Base-by-base conservation (phyloP, 768 basidiomycete species). In the Trametes villosa region DNA sequence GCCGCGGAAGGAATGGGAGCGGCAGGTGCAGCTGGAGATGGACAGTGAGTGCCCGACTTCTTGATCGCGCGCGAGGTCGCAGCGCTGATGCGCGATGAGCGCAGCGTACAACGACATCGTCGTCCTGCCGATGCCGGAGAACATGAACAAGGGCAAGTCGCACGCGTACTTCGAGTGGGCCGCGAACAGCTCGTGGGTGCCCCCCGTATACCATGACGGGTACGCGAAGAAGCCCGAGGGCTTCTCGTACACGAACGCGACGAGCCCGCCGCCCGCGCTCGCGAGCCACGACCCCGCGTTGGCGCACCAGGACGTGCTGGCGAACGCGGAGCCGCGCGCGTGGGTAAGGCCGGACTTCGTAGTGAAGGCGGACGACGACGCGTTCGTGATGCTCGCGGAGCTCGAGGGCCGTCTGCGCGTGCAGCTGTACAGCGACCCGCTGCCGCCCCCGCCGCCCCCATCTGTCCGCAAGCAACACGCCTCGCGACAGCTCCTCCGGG, bases 91-190 rank as follows among this genome's bases (percentile, higher is more conserved):
- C 27, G 29, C 22, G 18, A n/a, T n/a, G n/a, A n/a, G n/a, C 6
- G 34, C 70, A 94, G 92, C 84, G 72, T 93, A 87, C 72, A 90
- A 93, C 69, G 94, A 95, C 72, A 89, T 96, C 59, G 78, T 94
- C 63, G 81, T 96, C 48, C 81, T 97, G 44, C 91, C 93, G 27
- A 86, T 88, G 44, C 70, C 83, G 11, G 96, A 98, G 77, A 97
- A 98, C 74, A 98, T 98, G 96, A 98, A 98, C 74, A 78, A 83
- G 48, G 96, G 96, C 57, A 98, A 98, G 75, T 91, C 92, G 5
- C 82, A 96, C 70, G 85, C 89, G 2, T 98, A 88, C 77, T 98
- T 95, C 78, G 84, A 86, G 15, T 98, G 96, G 96, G 93, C 96
- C 5, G 85, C 92, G 36, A 83, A 87, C 69, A 87, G 92, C 66